phyloP scores from a whole-genome alignment of 2,329 filamentous ascomycete species.

The Colletotrichum sp. region DNA sequence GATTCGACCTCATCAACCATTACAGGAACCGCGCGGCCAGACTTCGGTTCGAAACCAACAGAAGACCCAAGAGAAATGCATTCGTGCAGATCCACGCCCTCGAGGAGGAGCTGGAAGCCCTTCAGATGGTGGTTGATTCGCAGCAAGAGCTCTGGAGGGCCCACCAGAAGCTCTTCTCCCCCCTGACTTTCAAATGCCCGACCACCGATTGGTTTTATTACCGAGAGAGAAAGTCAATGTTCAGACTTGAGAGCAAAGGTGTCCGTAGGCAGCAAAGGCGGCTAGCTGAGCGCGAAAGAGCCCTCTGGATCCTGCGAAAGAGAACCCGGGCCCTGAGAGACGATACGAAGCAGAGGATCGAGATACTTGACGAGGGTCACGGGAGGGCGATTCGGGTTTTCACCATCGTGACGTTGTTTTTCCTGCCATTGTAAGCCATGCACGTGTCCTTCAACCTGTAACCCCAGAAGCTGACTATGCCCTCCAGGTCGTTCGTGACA shows the following conservation, averaged over 20 bases:
- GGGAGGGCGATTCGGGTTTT: conserved; percentile 38
- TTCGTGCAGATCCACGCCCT: conserved; percentile 24
- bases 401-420: conserved; percentile 45
- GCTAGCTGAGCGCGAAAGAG: not conserved
- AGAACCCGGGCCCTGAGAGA: conserved; percentile 17
- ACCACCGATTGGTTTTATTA: not conserved
- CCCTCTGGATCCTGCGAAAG: not conserved
- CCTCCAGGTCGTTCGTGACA: conserved; percentile 28
- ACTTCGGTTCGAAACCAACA: conserved; percentile 15
- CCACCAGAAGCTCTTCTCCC: not conserved
- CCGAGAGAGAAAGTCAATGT: not conserved
- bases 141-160: conserved; percentile 2
- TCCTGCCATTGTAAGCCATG: conserved; percentile 36
- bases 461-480: not conserved
- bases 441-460: no score
- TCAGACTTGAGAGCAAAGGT: not conserved
- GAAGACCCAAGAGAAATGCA: conserved; percentile 15
- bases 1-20: conserved; percentile 6
- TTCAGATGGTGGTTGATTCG: not conserved
- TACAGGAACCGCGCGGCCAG: not conserved
- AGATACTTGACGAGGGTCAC: conserved; percentile 32
- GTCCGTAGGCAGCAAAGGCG: not conserved
- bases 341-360: conserved; percentile 29
- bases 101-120: conserved; percentile 24
- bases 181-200: not conserved